Evolutionary conservation across 176 grass and related monocot genomes (phyloP), one percentile per base, ranked within the genome.

Genomic region (Carex pumila): DNA sequence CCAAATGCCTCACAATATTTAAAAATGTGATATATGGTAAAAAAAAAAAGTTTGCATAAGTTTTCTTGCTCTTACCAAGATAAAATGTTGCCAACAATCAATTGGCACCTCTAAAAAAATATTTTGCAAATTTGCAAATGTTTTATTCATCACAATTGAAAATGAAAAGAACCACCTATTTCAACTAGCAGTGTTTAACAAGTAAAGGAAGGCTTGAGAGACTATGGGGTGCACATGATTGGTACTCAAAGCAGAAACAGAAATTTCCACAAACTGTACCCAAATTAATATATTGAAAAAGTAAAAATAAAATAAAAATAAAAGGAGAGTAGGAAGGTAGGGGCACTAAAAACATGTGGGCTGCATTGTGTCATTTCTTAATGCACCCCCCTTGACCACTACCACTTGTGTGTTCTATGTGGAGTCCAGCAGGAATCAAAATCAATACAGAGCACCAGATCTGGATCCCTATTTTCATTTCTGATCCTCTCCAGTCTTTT

Each of bases 321-420:
- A 39, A 6, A 39, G 37, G 37, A 2, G 9, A 11, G 7, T 12
- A 25, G n/a, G 11, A 13, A 57, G 52, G 72, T 31, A 56, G 73
- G 29, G 52, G 73, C 73, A 78, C 73, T 34, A 78, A 81, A 80
- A 62, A 81, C 79, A 81, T 63, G 34, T 81, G 79, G 79, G 79
- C 79, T 81, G 79, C 79, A 64, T 9, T 47, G 31, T 7, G 47
- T 49, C 79, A 41, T 78, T 78, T 77, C 73, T 77, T 32, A 56
- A 76, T 76, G 49, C 72, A 53, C 18, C 68, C 68, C 60, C 17
- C 68, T 45, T 71, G 15, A 45, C 37, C 68, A 71, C 47, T 45
- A 29, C 43, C 70, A 52, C 70, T 73, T 73, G 39, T 52, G 70
- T 73, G 70, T 12, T 78, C 18, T 55, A 1, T 60, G 76, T 81